Conservation (phyloP, 441 rosid species). For the Populus hybrid region DNA sequence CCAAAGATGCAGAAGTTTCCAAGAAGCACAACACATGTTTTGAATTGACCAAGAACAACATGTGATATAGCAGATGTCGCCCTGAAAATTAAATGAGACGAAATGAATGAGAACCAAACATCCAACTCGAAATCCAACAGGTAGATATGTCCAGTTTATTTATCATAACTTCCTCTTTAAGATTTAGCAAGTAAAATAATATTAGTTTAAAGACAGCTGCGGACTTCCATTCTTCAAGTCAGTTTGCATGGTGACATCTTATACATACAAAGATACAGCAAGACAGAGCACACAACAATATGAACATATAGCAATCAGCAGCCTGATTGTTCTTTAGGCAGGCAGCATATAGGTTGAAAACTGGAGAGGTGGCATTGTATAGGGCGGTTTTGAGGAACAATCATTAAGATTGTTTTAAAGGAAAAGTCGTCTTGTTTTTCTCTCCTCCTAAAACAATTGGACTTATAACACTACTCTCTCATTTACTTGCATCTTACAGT, state of each 20-base stretch:
- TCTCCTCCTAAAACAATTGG: not conserved
- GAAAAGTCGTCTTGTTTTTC: not conserved
- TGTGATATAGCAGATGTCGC: constrained; percentile 73
- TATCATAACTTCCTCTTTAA: not conserved
- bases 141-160: not conserved
- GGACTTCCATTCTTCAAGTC: not conserved
- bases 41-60: constrained; percentile 74
- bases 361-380: not conserved
- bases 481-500: not conserved
- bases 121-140: not conserved
- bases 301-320: not conserved
- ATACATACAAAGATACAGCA: not conserved
- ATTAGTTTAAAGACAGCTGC: too few relatives aligned
- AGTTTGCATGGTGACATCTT: too few relatives aligned
- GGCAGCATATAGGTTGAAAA: not conserved
- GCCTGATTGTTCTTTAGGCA: not conserved
- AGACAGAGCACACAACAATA: not conserved
- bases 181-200: not conserved
- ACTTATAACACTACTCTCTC: not conserved
- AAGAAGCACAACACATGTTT: constrained; percentile 63
- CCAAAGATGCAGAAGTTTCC: constrained; percentile 58
- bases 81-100: constrained; percentile 30
- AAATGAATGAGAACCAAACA: not conserved
- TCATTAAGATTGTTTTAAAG: too few relatives aligned
- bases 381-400: not conserved